Evolutionary conservation across 2,329 filamentous ascomycete species (phyloP).

Genomic region (Graphilbum fragrans): DNA sequence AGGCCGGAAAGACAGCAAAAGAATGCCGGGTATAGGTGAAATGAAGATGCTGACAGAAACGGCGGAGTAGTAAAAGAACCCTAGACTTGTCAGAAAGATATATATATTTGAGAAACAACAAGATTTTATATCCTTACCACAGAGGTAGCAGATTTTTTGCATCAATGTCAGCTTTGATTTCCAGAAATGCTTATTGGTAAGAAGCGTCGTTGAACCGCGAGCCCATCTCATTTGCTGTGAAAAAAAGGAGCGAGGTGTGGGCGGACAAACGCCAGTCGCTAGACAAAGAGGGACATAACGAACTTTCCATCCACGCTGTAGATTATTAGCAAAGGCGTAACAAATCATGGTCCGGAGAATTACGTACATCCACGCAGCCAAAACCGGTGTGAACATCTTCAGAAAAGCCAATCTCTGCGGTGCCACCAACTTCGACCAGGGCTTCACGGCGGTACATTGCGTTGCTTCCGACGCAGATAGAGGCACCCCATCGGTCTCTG

Average conservation of each 20-base stretch:
- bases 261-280: constrained; percentile 3
- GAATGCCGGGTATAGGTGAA: constrained; percentile 4
- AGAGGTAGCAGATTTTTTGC: constrained; percentile 6
- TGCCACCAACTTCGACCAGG: constrained; percentile 3
- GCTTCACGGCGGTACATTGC: constrained; percentile 3
- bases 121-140: not conserved
- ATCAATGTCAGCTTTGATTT: constrained; percentile 2
- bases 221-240: constrained; percentile 6
- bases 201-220: constrained; percentile 2
- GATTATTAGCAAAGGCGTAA: too few species aligned
- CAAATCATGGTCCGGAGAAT: too few species aligned
- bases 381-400: constrained; percentile 5
- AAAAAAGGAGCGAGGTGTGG: constrained; percentile 3
- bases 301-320: constrained; percentile 4
- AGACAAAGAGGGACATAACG: constrained; percentile 3
- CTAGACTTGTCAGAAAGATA: not conserved
- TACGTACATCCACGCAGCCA: not conserved
- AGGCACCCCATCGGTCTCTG: constrained; percentile 3
- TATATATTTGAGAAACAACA: not conserved
- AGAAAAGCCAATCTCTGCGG: constrained; percentile 5
- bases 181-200: constrained; percentile 6
- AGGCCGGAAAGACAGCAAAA: constrained; percentile 1
- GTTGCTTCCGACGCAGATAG: constrained; percentile 5
- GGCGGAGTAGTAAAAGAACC: constrained; percentile 5
- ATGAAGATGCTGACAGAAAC: constrained; percentile 4